These are phyloP conservation scores for Metarhizium robertsii DNA, from an alignment of 2,329 filamentous ascomycete genomes.

Conservation along the genomic window DNA sequence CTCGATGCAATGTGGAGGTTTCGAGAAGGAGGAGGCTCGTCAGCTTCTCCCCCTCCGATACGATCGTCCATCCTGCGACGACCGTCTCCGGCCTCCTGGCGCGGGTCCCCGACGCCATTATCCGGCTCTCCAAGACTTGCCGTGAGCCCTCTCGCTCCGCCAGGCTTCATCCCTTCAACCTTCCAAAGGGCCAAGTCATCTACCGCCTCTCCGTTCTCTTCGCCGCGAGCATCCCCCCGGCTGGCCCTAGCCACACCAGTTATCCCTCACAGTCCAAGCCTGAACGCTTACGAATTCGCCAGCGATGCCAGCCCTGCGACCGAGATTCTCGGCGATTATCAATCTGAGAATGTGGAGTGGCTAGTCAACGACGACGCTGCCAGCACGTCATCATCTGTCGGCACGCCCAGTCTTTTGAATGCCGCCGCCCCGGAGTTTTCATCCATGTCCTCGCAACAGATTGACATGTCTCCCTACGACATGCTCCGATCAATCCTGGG, in stretches of 20 bases:
- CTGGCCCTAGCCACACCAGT: constrained; percentile 81
- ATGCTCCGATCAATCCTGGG: constrained; percentile 93
- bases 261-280: constrained; percentile 86
- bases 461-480: constrained; percentile 95
- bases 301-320: constrained; percentile 71
- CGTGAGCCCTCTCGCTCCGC: constrained; percentile 74
- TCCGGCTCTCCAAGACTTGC: constrained; percentile 74
- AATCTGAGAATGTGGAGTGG: constrained; percentile 95
- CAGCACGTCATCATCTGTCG: constrained; percentile 66
- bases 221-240: constrained; percentile 83
- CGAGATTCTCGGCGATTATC: constrained; percentile 84
- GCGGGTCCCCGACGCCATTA: constrained; percentile 69
- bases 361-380: constrained; percentile 81
- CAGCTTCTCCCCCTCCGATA: constrained; percentile 72
- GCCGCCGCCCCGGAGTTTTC: constrained; percentile 74
- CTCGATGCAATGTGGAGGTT: constrained; percentile 86
- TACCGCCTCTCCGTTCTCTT: constrained; percentile 83
- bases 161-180: constrained; percentile 70
- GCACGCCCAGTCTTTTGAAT: constrained; percentile 62
- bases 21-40: constrained; percentile 54
- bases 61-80: constrained; percentile 85
- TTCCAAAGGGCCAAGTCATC: constrained; percentile 68
- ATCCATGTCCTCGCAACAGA: constrained; percentile 50
- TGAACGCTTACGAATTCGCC: constrained; percentile 91
- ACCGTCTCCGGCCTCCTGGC: constrained; percentile 90